Base-by-base conservation (phyloP, 345 rosid genomes). In the Abelmoschus esculentus region DNA sequence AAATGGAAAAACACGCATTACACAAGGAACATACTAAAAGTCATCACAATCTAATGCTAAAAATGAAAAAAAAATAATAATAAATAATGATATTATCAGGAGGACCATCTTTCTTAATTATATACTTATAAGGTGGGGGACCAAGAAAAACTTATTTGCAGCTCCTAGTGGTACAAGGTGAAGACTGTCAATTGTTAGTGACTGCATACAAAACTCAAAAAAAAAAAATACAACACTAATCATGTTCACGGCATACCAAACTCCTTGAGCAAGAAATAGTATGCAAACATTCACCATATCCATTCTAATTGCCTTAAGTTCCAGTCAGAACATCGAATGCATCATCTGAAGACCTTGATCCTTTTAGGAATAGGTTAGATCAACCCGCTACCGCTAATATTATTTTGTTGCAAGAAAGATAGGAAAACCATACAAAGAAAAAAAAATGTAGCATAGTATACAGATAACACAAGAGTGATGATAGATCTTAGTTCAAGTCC, bases 401-500 rank as follows among this genome's bases (percentile, higher is more conserved):
- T 36, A 61, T 8, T 61, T n/a, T 36, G 14, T 34, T n/a, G 3
- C 4, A 34, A 61, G 46, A 34, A 34, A 8, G 7, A 34, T 34
- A 12, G 3, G 28, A 8, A 61, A 36, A 61, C 15, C 47, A 61
- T 10, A n/a, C 13, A 9, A 61, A 60, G 28, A 61, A n/a, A 61
- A 36, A 2, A 61, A 9, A 1, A 1, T 7, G 65, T 34, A 42
- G 47, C 36, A 9, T 61, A 60, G 64, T 36, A 15, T 4, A 34
- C 7, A 17, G 15, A 36, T 36, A 61, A 17, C 66, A 36, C 15
- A 61, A 8, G 47, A 4, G 3, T 9, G 29, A 61, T 61, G 66
- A 61, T 61, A 36, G 66, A 36, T n/a, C 65, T 61, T 3, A 17
- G 66, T 36, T 61, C 5, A 61, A 61, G 66, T 34, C 22, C 64